Conservation (phyloP, 1,139 yeast species). For the Debaryomyces singareniensis region DNA sequence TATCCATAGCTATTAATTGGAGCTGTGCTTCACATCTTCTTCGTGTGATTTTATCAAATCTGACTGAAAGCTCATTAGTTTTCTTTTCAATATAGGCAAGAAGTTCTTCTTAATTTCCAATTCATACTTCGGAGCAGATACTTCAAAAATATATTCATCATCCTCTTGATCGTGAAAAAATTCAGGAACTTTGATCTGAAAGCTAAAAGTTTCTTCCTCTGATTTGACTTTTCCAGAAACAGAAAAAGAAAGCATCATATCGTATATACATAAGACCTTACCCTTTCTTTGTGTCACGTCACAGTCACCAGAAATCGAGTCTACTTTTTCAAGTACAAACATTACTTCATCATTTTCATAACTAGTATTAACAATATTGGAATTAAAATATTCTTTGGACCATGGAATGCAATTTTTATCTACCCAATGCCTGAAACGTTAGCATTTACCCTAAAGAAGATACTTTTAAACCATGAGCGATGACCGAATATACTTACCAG, state of each 20-base stretch:
- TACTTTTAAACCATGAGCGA: background rate
- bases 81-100: conserved; percentile 43
- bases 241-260: conserved; percentile 47
- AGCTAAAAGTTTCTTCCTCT: conserved; percentile 22
- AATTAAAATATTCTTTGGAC: conserved; percentile 55
- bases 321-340: conserved; percentile 32
- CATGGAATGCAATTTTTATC: conserved; percentile 75
- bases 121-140: conserved; percentile 32
- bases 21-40: conserved; percentile 48
- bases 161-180: conserved; percentile 71
- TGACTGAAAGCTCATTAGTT: conserved; percentile 52
- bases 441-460: background rate
- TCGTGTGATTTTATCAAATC: conserved; percentile 59
- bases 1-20: conserved; percentile 8
- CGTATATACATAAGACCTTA: conserved; percentile 68
- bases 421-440: conserved; percentile 65
- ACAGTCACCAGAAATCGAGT: conserved; percentile 62
- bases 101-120: conserved; percentile 37
- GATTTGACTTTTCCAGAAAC: conserved; percentile 25
- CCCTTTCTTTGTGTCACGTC: conserved; percentile 81
- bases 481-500: conserved; percentile 43
- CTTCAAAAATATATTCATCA: conserved; percentile 53
- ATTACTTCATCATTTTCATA: conserved; percentile 27
- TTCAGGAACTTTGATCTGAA: conserved; percentile 49
- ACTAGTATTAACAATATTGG: conserved; percentile 32